Percentiles rank a stretch among this genome's conserved stretches.
Evolutionary conservation across 148 eudicot species (phyloP).

Genomic region (Chenopodium suecicum): DNA sequence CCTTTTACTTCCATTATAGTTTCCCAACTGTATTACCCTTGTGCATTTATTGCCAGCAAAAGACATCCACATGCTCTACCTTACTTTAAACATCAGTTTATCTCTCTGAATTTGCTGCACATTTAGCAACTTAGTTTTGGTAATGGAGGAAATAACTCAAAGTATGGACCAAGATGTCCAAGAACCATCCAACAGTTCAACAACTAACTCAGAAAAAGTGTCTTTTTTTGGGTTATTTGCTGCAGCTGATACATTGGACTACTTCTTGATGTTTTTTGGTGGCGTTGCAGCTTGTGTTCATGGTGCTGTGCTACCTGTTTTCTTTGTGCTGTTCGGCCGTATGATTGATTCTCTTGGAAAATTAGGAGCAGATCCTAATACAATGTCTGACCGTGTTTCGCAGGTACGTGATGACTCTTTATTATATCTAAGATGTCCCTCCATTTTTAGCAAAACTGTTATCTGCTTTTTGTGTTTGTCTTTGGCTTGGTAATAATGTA

Average conservation of each 20-base stretch:
- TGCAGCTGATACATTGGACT: conserved; percentile 57
- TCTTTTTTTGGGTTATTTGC: conserved; percentile 50
- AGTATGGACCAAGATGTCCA: conserved; percentile 13
- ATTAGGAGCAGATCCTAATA: conserved; percentile 47
- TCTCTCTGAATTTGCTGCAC: neutral
- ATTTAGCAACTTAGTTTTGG: neutral
- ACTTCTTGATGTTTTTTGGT: conserved; percentile 59
- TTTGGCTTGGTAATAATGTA: neutral
- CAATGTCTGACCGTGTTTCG: conserved; percentile 44
- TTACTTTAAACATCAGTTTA: neutral
- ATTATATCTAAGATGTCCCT: neutral
- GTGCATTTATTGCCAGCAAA: neutral
- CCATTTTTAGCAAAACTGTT: neutral
- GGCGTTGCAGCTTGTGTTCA: conserved; percentile 64
- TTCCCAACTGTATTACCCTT: neutral
- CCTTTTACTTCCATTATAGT: neutral
- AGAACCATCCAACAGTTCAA: neutral
- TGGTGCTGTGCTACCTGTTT: conserved; percentile 65
- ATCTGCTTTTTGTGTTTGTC: neutral
- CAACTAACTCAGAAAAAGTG: conserved; percentile 5
- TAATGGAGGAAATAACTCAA: neutral
- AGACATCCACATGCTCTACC: neutral
- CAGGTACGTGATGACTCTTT: conserved; percentile 33
- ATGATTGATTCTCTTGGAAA: conserved; percentile 67
- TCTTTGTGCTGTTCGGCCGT: conserved; percentile 64